phyloP scores from a whole-genome alignment of 2,329 filamentous ascomycete genomes.

The Mollisiaceae sp. region DNA sequence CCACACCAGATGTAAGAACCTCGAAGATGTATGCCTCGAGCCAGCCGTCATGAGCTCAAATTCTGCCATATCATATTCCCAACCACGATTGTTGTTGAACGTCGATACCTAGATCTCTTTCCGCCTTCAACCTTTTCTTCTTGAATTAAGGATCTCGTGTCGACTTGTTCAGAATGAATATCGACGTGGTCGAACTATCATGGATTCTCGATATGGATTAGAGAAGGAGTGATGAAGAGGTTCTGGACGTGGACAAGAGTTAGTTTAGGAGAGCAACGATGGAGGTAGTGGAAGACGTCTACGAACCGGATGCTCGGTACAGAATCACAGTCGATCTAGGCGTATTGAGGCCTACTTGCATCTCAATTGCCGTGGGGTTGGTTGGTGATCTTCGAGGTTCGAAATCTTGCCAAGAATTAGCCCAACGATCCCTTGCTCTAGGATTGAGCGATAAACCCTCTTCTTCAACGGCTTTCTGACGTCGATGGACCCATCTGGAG shows the following conservation, averaged over 20 bases:
- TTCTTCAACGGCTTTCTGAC: neutral
- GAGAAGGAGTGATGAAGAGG: neutral
- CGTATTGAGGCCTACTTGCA: neutral
- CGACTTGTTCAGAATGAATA: neutral
- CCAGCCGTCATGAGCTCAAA: no score
- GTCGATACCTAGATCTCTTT: neutral
- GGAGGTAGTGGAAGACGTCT: neutral
- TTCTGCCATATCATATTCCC: no score
- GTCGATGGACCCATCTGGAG: neutral
- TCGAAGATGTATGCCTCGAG: no score
- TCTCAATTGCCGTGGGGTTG: neutral
- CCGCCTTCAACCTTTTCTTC: neutral
- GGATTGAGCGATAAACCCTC: neutral
- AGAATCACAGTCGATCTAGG: neutral
- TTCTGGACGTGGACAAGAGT: neutral
- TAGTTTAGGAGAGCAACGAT: neutral
- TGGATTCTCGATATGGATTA: neutral
- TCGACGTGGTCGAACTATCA: neutral
- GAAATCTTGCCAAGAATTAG: neutral
- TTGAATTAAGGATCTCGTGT: neutral
- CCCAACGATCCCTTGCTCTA: neutral
- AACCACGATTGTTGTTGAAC: neutral
- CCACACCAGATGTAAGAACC: neutral
- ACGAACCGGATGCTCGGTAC: neutral
- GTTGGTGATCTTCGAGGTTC: neutral